Conservation (phyloP, 2,329 filamentous ascomycete species). For the Thielaviopsis ethacetica region DNA sequence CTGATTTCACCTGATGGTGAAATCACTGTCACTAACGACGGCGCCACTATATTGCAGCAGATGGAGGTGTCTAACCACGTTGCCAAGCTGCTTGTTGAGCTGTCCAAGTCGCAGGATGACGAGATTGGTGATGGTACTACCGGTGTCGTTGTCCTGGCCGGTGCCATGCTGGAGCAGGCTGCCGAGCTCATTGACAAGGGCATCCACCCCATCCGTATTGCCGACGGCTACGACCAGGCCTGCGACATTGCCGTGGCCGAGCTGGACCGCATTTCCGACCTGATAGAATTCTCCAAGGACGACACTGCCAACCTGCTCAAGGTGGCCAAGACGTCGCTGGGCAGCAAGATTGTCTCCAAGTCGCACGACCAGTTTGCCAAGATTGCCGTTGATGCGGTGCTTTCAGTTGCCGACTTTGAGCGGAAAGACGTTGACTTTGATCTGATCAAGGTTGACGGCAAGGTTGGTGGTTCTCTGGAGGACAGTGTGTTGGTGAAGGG, state of each 20-base stretch:
- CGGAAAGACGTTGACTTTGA: constrained; percentile 97
- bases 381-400: constrained; percentile 90
- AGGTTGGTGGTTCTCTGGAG: constrained; percentile 85
- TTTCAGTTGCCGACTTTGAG: constrained; percentile 90
- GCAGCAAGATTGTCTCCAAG: constrained; percentile 98
- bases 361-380: constrained; percentile 96
- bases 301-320: constrained; percentile 77
- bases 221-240: constrained; percentile 92
- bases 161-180: constrained; percentile 87
- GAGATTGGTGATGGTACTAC: constrained; percentile 98
- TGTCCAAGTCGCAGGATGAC: constrained; percentile 96
- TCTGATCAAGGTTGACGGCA: constrained; percentile 97
- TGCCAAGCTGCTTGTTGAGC: constrained; percentile 86
- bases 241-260: constrained; percentile 92
- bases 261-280: constrained; percentile 84
- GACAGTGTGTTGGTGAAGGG: constrained; percentile 92
- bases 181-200: constrained; percentile 98
- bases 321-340: constrained; percentile 88
- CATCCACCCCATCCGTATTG: constrained; percentile 96
- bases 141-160: constrained; percentile 89
- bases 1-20: constrained; percentile 96
- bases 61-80: constrained; percentile 99
- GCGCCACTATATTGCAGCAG: constrained; percentile 89
- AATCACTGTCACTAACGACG: constrained; percentile 98
- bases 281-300: constrained; percentile 67